Evolutionary conservation across 495 filamentous ascomycete species (phyloP).

Genomic region (Hypoxylon crocopeplum): DNA sequence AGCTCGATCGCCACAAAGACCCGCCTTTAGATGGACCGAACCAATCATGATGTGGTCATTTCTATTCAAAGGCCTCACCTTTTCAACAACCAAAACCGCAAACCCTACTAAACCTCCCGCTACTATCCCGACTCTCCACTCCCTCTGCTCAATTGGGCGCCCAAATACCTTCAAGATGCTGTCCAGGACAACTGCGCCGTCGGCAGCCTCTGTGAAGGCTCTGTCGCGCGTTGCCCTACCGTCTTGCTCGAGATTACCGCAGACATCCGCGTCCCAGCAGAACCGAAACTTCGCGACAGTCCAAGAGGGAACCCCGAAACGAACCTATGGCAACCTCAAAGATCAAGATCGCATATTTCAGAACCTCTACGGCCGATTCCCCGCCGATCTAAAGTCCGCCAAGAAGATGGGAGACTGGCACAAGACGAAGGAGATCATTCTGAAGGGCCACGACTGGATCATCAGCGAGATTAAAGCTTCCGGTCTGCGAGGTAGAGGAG

Average conservation of each 20-base stretch:
- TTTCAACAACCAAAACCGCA: constrained; percentile 32
- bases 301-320: constrained; percentile 76
- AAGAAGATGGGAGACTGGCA: constrained; percentile 99
- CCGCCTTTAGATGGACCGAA: constrained; percentile 5
- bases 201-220: constrained; percentile 51
- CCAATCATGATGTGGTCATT: constrained; percentile 39
- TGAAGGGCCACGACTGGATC: constrained; percentile 98
- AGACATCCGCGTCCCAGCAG: constrained; percentile 45
- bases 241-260: constrained; percentile 52
- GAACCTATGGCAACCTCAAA: constrained; percentile 81
- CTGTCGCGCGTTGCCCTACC: constrained; percentile 47
- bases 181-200: constrained; percentile 55
- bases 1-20: constrained; percentile 24
- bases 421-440: constrained; percentile 97
- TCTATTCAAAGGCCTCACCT: constrained; percentile 43
- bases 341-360: constrained; percentile 99
- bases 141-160: constrained; percentile 54
- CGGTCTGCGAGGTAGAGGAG: constrained; percentile 92
- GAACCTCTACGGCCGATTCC: constrained; percentile 94
- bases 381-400: constrained; percentile 87
- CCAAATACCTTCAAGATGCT: constrained; percentile 49
- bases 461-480: constrained; percentile 96
- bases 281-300: constrained; percentile 78
- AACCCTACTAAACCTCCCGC: constrained; percentile 19
- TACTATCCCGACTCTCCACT: constrained; percentile 51